Evolutionary conservation across 1,284 basidiomycete species (phyloP), one percentile per base, ranked within the genome.

Genomic region (Cryptococcus jaspeensis): DNA sequence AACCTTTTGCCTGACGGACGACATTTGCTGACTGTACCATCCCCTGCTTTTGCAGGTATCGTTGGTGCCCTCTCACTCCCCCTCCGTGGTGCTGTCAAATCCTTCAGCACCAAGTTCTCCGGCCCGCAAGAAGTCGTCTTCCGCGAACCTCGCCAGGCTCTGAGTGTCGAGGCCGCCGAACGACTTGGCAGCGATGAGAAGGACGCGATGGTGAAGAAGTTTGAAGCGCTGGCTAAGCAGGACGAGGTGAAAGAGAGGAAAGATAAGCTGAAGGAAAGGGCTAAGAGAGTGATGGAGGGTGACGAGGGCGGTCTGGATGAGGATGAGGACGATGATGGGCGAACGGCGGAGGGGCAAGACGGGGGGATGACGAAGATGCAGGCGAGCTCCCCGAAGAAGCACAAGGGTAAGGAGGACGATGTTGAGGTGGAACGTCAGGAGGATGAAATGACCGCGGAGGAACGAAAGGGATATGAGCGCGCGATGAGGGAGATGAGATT

Each of bases 51-150:
- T 25, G 16, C 49, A 60, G 82, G 82, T 13, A 79, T 79, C n/a
- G 60, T 80, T 1, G 81, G 80, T 20, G 61, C 78, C 12, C 69
- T 82, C 13, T 72, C 78, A 2, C 73, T 80, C 52, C 81, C 82
- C 0, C 56, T 82, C n/a, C 65, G 74, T 23, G 82, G 82, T 5
- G 76, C 76, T 6, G 78, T 75, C 71, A 78, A 78, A 53, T 74
- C 73, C 44, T 64, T 76, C 25, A 75, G 78, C 44, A 69, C 71
- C 2, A 55, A 58, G 40, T 62, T 67, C 38, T 47, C 59, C 4
- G 61, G 61, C 16, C 59, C 60, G n/a, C 69, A 62, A 15, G 58
- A 65, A 13, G 48, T 62, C 16, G 60, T 57, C 28, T 56, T 70
- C 12, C 58, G 63, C 12, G 54, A 64, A 37, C 63, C 71, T 16